Base-by-base conservation (phyloP, 2,329 filamentous ascomycete species). In the Hysterium pulicare region DNA sequence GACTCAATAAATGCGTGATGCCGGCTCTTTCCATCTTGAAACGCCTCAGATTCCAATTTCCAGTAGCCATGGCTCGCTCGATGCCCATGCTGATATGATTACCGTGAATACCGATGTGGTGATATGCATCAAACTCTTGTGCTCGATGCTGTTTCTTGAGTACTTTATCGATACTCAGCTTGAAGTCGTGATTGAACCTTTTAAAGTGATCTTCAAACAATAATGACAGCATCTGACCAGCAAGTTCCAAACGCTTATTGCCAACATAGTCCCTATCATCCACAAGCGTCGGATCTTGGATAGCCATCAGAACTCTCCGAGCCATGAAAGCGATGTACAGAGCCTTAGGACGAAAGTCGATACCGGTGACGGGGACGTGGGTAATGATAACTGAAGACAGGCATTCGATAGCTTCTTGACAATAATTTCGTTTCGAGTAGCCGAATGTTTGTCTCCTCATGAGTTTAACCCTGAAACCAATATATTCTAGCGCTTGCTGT, bases 131-230 rank as follows among this genome's bases (percentile, higher is more conserved):
- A 42, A 96, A 90, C 22, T 90, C 83, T 42, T 90, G 83, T 0
- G 89, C 90, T 33, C 90, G 82, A 61, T 94, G 91, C 42, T 89
- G 89, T 66, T 96, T 97, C 68, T 94, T 95, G 47, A 97, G 72
- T 3, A 93, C 87, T 61, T 97, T 96, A 71, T 98, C 93, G 55
- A 98, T 91, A 52, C 86, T 91, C 70, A 87, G 81, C 67, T 95
- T 95, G 64, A 98, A 83, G 54, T 93, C 85, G 44, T 81, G 81
- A 57, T 88, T 87, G 67, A 96, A 96, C 47, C 88, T 87, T 72
- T 98, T 98, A 80, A 98, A 98, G 46, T 96, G 71, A 74, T 98
- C 94, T 68, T 98, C 94, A 54, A 98, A 98, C 0, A 98, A 77
- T 1, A 98, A 77, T 3, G 93, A 90, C 47, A 98, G 72, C 62